Evolutionary conservation across 441 rosid species (phyloP), one percentile per base, ranked within the genome.

Genomic region (Melianthus villosus): DNA sequence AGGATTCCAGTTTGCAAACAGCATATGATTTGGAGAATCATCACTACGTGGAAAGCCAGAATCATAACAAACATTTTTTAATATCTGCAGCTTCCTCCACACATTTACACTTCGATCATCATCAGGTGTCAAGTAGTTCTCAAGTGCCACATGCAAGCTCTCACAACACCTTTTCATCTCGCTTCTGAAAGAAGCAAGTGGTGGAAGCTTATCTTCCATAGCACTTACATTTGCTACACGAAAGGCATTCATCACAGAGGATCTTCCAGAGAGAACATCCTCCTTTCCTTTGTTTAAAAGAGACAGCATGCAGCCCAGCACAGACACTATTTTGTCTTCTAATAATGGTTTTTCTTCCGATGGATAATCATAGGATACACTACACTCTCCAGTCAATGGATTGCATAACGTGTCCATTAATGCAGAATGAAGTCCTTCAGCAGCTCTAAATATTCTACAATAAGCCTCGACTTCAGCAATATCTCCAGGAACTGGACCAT

Each of bases 141-240:
- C 82, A 37, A 89, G 93, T 26, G 97, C 95, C 46, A 83, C 60
- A 46, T 89, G 97, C 56, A 89, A 68, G 62, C 92, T 81, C 67
- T 89, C 97, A 13, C 92, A 74, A 32, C 97, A 89, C 51, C 92
- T 76, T 65, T 89, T 89, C 97, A 89, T 83, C 72, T 83, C 97
- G 48, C 74, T 55, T 58, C 93, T 67, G 59, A 89, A 81, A 61
- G 72, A 32, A 8, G 97, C 93, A 31, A 83, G 93, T 0, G 97
- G 97, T 10, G 97, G 95, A 48, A 81, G 81, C 22, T 64, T 51
- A 34, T 78, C 93, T 13, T 74, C 93, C 46, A 60, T 63, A 53
- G 56, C 52, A 45, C 72, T 66, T 25, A 62, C 42, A 46, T 83
- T 92, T 17, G 43, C 69, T 22, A 13, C 54, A 22, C 44, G 65